Evolutionary conservation across 2,329 filamentous ascomycete genomes (phyloP).

Genomic region (Neopestalotiopsis sp.): DNA sequence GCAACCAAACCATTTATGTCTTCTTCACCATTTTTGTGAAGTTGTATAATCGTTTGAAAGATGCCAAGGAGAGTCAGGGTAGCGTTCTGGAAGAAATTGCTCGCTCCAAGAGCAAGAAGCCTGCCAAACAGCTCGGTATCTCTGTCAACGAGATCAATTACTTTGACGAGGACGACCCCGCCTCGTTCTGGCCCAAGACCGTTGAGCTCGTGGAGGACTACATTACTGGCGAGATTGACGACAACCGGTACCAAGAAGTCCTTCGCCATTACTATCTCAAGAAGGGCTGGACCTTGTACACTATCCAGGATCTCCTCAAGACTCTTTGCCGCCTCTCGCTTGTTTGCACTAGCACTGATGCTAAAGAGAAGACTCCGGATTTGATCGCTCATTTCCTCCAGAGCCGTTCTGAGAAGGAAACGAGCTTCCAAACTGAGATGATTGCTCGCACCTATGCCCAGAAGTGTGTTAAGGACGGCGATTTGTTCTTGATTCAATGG

Average conservation of each 20-base stretch:
- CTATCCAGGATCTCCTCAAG: conserved; percentile 85
- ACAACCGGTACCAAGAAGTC: conserved; percentile 85
- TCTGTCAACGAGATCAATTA: conserved; percentile 80
- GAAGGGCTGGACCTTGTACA: conserved; percentile 92
- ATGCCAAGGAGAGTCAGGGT: conserved; percentile 80
- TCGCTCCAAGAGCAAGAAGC: conserved; percentile 76
- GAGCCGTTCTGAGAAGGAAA: conserved; percentile 82
- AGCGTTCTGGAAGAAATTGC: conserved; percentile 76
- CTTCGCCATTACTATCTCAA: conserved; percentile 90
- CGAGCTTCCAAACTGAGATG: conserved; percentile 88
- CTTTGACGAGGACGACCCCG: conserved; percentile 69
- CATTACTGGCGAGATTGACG: conserved; percentile 81
- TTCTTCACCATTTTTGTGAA: conserved; percentile 94
- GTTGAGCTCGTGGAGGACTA: conserved; percentile 86
- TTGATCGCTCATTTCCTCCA: conserved; percentile 86
- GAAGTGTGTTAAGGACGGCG: conserved; percentile 89
- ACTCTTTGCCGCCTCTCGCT: conserved; percentile 81
- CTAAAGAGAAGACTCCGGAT: conserved; percentile 92
- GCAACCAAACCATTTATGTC: conserved; percentile 89
- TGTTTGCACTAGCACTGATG: conserved; percentile 82
- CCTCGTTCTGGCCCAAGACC: conserved; percentile 85
- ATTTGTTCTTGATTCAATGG: conserved; percentile 88
- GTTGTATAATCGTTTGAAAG: conserved; percentile 83
- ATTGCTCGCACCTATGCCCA: conserved; percentile 91
- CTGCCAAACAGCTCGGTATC: conserved; percentile 83